Evolutionary conservation across 2,329 filamentous ascomycete species (phyloP), one percentile per base, ranked within the genome.

Genomic region (Hypoxylon sp.): DNA sequence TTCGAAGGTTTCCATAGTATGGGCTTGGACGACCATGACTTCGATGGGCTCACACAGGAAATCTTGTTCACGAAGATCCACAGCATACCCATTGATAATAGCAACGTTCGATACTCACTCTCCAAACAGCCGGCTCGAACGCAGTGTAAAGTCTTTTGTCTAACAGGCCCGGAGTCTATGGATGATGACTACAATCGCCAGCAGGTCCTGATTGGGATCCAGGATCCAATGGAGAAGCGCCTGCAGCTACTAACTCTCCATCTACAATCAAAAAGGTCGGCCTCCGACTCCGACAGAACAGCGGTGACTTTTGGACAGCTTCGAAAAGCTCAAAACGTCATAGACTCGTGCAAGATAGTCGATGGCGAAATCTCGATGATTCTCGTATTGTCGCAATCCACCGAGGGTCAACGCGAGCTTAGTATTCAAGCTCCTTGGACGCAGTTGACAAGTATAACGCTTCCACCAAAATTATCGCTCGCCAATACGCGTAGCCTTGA

Each of bases 391-490:
- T 91, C 89, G 2, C 87, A 91, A 72, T 87, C 88, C 24, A 85
- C 86, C 55, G 83, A 88, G 70, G 90, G 91, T 1, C 85, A 86
- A 31, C 86, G 88, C 51, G 88, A 92, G 74, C 79, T 95, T 15
- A 92, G 90, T 71, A 81, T 93, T 8, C 92, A 94, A 78, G 91
- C 91, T 5, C 92, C 91, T 0, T 94, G 92, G 92, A 90, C 90
- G 63, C 86, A 87, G 57, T 83, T 92, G 11, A 88, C 89, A n/a
- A 89, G 88, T 47, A 80, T 94, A n/a, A 82, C 85, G 0, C 79
- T 93, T 1, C 90, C 91, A 1, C 73, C 84, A 6, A 78, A 76
- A 29, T 81, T 93, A 19, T 84, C 85, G 65, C 78, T 89, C 21
- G 85, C 89, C 62, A 88, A 91, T 69, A 82, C 86, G 27, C 85